phyloP scores from a whole-genome alignment of 2,329 filamentous ascomycete genomes.

The Lecanicillium sp. region DNA sequence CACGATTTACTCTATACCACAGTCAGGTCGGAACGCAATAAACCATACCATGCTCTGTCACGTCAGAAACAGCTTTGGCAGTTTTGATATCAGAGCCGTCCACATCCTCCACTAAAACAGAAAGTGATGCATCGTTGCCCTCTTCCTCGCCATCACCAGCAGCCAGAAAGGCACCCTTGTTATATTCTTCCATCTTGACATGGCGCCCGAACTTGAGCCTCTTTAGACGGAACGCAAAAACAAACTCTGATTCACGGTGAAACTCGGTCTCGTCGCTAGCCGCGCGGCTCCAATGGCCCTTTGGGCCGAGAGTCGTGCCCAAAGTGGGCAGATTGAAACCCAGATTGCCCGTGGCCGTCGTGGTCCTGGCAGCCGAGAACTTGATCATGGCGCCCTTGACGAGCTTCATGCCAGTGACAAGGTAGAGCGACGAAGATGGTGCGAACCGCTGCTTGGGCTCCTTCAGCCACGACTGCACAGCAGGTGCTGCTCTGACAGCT shows the following conservation, averaged over 20 bases:
- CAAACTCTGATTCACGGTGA: background rate
- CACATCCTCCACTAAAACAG: background rate
- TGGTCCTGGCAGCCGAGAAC: slow-evolving; percentile 21
- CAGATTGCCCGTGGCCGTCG: slow-evolving; percentile 10
- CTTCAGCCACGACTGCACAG: slow-evolving; percentile 22
- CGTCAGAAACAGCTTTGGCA: background rate
- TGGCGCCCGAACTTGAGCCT: background rate
- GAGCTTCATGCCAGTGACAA: slow-evolving; percentile 25
- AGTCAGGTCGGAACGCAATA: background rate
- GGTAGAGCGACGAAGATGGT: slow-evolving; percentile 18
- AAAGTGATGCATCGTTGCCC: background rate
- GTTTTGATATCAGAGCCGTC: background rate
- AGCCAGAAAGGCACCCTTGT: slow-evolving; percentile 2
- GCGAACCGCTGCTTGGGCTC: slow-evolving; percentile 23
- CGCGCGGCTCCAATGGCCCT: background rate
- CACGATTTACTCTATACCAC: background rate
- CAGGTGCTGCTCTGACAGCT: slow-evolving; percentile 21
- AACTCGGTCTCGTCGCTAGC: background rate
- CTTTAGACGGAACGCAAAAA: background rate
- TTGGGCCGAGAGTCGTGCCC: background rate
- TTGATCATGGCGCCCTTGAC: slow-evolving; percentile 24
- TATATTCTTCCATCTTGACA: background rate
- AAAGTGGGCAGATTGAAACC: background rate
- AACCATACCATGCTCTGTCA: background rate
- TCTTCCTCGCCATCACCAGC: background rate